phyloP scores from a whole-genome alignment of 257 asterid genomes.

The Rhazya stricta region DNA sequence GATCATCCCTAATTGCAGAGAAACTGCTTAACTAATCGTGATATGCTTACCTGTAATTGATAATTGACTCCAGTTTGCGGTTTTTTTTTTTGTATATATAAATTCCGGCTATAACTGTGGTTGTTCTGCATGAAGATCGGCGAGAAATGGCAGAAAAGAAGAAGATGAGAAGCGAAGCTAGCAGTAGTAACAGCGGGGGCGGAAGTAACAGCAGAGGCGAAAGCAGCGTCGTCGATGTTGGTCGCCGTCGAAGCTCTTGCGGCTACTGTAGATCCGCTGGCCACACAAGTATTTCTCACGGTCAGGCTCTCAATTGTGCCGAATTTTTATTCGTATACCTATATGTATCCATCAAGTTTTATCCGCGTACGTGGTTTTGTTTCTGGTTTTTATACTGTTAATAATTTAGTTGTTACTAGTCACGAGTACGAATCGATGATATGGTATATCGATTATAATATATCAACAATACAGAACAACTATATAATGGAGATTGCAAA shows the following conservation, averaged over 20 bases:
- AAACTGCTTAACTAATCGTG: not conserved
- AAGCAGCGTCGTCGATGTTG: conserved; percentile 66
- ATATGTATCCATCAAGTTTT: not conserved
- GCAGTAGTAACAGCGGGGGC: conserved; percentile 56
- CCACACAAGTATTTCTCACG: conserved; percentile 63
- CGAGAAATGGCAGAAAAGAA: conserved; percentile 65
- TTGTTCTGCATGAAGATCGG: conserved; percentile 9
- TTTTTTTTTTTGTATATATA: not conserved
- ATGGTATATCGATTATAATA: not conserved
- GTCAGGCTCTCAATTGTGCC: conserved; percentile 36
- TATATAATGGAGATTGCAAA: not conserved
- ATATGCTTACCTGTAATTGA: not conserved
- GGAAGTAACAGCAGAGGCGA: conserved; percentile 36
- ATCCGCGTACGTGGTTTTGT: not conserved
- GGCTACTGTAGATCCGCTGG: conserved; percentile 86
- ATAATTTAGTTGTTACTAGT: not conserved
- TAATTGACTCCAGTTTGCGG: not conserved
- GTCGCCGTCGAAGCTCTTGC: conserved; percentile 73
- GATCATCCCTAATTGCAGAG: conserved; percentile 2
- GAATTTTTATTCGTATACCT: not conserved
- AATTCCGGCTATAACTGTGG: not conserved
- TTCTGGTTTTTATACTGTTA: not conserved
- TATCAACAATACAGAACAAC: too few relatives aligned
- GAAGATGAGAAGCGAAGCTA: conserved; percentile 75
- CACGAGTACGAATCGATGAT: not conserved